Evolutionary conservation across 2,329 filamentous ascomycete species (phyloP).

Genomic region (Paecilomyces fulvus): DNA sequence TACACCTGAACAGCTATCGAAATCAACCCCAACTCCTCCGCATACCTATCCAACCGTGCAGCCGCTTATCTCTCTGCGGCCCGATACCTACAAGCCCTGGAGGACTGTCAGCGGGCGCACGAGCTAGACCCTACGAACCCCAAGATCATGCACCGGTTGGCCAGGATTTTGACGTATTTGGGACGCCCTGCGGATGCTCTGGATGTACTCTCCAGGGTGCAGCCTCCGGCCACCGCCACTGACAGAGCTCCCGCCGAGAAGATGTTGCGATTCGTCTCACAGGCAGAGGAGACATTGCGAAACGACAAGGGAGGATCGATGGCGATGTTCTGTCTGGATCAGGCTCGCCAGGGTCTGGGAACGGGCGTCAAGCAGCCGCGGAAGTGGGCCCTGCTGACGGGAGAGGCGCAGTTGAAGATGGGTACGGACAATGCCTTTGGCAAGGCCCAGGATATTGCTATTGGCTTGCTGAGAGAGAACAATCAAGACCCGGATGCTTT

Average conservation of each 20-base stretch:
- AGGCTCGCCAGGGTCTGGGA: conserved; percentile 75
- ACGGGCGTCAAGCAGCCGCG: conserved; percentile 68
- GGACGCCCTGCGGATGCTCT: conserved; percentile 83
- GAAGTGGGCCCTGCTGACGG: conserved; percentile 89
- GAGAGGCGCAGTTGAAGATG: conserved; percentile 88
- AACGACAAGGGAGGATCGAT: conserved; percentile 77
- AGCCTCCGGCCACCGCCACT: conserved; percentile 71
- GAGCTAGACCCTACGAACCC: conserved; percentile 76
- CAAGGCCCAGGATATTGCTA: conserved; percentile 87
- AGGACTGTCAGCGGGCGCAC: conserved; percentile 75
- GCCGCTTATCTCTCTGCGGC: conserved; percentile 87
- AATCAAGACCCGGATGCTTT: conserved; percentile 89
- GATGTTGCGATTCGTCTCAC: conserved; percentile 74
- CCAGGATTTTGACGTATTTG: conserved; percentile 79
- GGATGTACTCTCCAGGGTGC: conserved; percentile 69
- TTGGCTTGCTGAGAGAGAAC: conserved; percentile 76
- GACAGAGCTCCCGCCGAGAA: conserved; percentile 74
- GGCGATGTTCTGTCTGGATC: conserved; percentile 83
- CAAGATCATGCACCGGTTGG: conserved; percentile 81
- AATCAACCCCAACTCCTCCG: conserved; percentile 73
- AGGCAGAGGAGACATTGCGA: conserved; percentile 68
- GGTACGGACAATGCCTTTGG: conserved; percentile 79
- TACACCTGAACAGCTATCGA: conserved; percentile 61
- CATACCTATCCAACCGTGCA: conserved; percentile 89
- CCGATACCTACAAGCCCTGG: conserved; percentile 68